A percentile compares a stretch with the other conserved stretches of the same genome.
phyloP scores from a whole-genome alignment of 306 rosid species.

The Trifolium pratense region DNA sequence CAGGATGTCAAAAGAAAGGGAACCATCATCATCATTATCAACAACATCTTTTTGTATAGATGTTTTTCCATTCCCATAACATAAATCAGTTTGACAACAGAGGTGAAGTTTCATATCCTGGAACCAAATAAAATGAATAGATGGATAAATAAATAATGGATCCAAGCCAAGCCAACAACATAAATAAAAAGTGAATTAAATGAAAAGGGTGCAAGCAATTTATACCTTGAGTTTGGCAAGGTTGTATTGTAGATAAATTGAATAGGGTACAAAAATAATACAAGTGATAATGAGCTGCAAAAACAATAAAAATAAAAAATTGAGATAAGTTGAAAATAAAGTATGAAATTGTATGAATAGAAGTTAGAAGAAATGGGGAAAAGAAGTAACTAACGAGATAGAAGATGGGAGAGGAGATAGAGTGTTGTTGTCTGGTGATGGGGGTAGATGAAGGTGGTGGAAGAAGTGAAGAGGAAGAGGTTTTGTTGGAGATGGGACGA shows the following conservation, averaged over 20 bases:
- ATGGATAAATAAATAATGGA: constrained; percentile 1
- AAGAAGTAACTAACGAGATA: constrained; percentile 52
- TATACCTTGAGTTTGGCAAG: constrained; percentile 64
- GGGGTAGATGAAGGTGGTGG: constrained; percentile 38
- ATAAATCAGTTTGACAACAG: constrained; percentile 45
- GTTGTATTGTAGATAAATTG: constrained; percentile 57
- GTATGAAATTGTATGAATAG: background rate
- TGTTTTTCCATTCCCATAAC: constrained; percentile 33
- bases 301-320: background rate
- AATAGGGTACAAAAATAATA: constrained; percentile 58
- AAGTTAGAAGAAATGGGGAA: background rate
- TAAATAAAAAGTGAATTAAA: no score
- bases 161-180: background rate
- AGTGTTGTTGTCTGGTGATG: constrained; percentile 20
- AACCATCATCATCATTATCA: constrained; percentile 8
- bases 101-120: constrained; percentile 63
- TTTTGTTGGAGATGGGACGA: background rate
- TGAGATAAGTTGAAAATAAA: background rate
- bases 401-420: constrained; percentile 44
- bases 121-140: constrained; percentile 31
- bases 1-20: constrained; percentile 40
- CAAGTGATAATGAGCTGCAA: constrained; percentile 72
- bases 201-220: constrained; percentile 28
- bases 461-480: constrained; percentile 22
- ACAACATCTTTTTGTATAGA: constrained; percentile 33